Percentiles rank a stretch among this genome's conserved stretches.
Conservation (phyloP, 1,284 basidiomycete species). For the Wallemia mellicola region DNA sequence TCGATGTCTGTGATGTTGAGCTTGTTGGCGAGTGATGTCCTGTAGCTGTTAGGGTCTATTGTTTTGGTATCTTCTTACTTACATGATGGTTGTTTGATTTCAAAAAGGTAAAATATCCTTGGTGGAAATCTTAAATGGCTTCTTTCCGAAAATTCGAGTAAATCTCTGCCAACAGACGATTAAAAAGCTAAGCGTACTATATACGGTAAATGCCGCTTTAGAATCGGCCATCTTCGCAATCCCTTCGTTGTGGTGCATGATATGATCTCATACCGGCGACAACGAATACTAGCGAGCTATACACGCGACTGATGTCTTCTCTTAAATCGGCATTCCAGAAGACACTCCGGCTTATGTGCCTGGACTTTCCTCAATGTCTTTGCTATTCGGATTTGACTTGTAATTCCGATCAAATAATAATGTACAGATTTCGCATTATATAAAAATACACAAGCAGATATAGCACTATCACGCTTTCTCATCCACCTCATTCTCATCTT, state of each 20-base stretch:
- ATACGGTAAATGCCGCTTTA: too few species aligned
- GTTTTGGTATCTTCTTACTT: too few species aligned
- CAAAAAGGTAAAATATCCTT: neutral
- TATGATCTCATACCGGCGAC: neutral
- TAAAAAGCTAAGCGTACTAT: too few species aligned
- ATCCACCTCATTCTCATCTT: too few species aligned
- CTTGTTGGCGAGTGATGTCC: constrained; percentile 85
- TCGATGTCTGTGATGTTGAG: constrained; percentile 72
- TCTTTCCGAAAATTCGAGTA: neutral
- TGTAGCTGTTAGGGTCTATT: constrained; percentile 10
- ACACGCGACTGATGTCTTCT: neutral
- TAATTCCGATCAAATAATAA: too few species aligned
- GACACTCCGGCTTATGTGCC: neutral
- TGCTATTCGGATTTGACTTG: too few species aligned
- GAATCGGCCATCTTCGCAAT: too few species aligned
- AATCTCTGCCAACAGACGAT: too few species aligned
- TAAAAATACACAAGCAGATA: too few species aligned
- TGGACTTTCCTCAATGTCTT: neutral
- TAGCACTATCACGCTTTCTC: neutral
- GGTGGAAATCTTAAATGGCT: neutral
- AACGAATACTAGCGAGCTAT: neutral
- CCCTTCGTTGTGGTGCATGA: too few species aligned
- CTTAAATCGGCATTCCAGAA: neutral
- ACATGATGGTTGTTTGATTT: neutral
- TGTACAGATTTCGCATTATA: too few species aligned